Conservation (phyloP, 2,329 filamentous ascomycete genomes). For the Thielaviopsis punctulata region DNA sequence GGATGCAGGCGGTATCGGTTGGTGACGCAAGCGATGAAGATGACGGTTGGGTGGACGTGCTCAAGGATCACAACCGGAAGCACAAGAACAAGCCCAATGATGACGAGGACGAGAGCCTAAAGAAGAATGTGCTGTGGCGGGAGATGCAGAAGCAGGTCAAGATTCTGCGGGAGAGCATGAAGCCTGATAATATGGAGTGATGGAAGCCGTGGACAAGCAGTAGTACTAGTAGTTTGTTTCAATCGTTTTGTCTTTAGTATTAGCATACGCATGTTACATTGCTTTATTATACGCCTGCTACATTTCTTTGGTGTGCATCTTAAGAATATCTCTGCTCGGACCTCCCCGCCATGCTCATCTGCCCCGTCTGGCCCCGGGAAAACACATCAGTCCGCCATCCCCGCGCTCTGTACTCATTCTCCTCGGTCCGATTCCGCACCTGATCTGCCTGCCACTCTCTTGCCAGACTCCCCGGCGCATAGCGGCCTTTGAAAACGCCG, state of each 20-base stretch:
- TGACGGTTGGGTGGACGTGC: constrained; percentile 24
- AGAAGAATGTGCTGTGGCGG: constrained; percentile 37
- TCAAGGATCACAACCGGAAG: constrained; percentile 17
- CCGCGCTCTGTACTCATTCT: constrained; percentile 53
- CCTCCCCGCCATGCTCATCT: background rate
- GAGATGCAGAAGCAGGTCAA: constrained; percentile 47
- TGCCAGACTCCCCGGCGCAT: constrained; percentile 76
- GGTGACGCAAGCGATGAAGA: constrained; percentile 14
- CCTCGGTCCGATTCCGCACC: constrained; percentile 47
- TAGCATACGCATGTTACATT: too few species aligned
- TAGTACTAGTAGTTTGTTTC: background rate
- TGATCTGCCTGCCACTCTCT: constrained; percentile 82
- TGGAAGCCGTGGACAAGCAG: background rate
- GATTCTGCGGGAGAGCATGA: constrained; percentile 42
- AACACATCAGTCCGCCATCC: constrained; percentile 48
- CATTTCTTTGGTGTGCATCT: background rate
- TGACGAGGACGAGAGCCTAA: constrained; percentile 20
- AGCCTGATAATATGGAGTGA: too few species aligned
- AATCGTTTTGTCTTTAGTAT: background rate
- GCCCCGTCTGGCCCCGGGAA: background rate
- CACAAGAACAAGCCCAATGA: background rate
- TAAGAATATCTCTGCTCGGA: background rate
- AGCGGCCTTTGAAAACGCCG: constrained; percentile 62
- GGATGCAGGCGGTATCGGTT: background rate
- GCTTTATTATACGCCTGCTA: background rate